Conservation (phyloP, 306 rosid genomes). For the Dalbergia cochinchinensis region DNA sequence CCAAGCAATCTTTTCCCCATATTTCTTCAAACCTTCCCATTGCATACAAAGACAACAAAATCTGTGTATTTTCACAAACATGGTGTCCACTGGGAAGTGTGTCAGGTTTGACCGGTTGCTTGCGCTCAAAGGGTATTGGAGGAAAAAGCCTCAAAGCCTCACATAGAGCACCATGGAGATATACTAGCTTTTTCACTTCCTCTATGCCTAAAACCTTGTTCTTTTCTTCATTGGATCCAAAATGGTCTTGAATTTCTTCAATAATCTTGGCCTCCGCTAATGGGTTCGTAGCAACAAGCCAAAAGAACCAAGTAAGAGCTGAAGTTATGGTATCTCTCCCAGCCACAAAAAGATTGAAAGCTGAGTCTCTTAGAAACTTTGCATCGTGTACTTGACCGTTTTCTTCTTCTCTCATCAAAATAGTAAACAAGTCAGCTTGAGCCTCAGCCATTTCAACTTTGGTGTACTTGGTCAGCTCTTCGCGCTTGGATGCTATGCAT, state of each 20-base stretch:
- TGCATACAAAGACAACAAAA: slow-evolving; percentile 53
- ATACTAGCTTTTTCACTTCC: slow-evolving; percentile 52
- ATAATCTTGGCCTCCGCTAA: slow-evolving; percentile 54
- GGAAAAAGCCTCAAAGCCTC: slow-evolving; percentile 65
- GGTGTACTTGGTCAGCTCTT: not conserved
- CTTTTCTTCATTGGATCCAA: not conserved
- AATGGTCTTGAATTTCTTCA: slow-evolving; percentile 45
- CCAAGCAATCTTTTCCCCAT: slow-evolving; percentile 65
- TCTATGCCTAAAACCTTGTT: not conserved
- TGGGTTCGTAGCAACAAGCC: slow-evolving; percentile 58
- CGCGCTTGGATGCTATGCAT: slow-evolving; percentile 41
- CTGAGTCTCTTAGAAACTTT: slow-evolving; percentile 58
- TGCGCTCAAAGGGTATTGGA: slow-evolving; percentile 52
- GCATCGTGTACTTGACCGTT: not conserved
- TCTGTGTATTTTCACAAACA: slow-evolving; percentile 6
- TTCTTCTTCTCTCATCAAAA: slow-evolving; percentile 37
- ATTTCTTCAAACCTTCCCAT: slow-evolving; percentile 62
- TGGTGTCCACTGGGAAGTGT: slow-evolving; percentile 66
- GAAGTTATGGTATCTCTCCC: slow-evolving; percentile 60
- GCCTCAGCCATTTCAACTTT: not conserved
- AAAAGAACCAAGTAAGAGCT: slow-evolving; percentile 63
- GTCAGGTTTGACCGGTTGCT: slow-evolving; percentile 39
- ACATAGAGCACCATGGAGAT: slow-evolving; percentile 61
- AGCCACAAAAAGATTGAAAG: slow-evolving; percentile 51
- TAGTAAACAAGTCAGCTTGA: slow-evolving; percentile 45